Percentiles rank a stretch among this genome's conserved stretches.
phyloP scores from a whole-genome alignment of 2,329 filamentous ascomycete genomes.

The Karstenula rhodostoma region DNA sequence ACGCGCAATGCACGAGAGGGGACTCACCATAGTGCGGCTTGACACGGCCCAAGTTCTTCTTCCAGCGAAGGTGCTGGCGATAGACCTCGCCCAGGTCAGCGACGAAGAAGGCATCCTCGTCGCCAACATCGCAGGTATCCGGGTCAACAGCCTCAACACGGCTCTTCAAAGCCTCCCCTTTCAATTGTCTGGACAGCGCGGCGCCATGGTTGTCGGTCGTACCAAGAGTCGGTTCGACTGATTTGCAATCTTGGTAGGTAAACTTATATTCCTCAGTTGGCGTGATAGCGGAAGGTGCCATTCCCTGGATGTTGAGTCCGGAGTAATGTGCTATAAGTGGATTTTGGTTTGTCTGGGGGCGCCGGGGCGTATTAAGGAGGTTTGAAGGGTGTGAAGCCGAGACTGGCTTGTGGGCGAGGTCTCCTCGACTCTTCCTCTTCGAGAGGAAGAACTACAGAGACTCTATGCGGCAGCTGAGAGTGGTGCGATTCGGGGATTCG shows the following conservation, averaged over 20 bases:
- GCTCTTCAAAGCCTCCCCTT: slow-evolving; percentile 85
- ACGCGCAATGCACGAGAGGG: background rate
- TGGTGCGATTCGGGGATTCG: slow-evolving; percentile 65
- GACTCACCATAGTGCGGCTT: slow-evolving; percentile 92
- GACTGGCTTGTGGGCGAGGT: slow-evolving; percentile 85
- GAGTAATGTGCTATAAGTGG: slow-evolving; percentile 25
- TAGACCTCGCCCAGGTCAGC: slow-evolving; percentile 98
- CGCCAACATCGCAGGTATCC: slow-evolving; percentile 87
- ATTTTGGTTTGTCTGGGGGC: slow-evolving; percentile 29
- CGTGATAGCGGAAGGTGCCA: slow-evolving; percentile 74
- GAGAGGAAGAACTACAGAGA: slow-evolving; percentile 98
- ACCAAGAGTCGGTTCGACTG: slow-evolving; percentile 39
- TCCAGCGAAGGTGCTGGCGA: slow-evolving; percentile 98
- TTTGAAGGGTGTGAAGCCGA: slow-evolving; percentile 92
- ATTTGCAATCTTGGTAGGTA: slow-evolving; percentile 49
- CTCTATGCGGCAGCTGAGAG: slow-evolving; percentile 99
- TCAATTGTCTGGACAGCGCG: slow-evolving; percentile 75
- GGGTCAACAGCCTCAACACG: slow-evolving; percentile 85
- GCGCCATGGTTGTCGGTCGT: slow-evolving; percentile 58
- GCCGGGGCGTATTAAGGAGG: slow-evolving; percentile 80
- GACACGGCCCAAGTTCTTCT: slow-evolving; percentile 88
- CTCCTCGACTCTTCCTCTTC: slow-evolving; percentile 99
- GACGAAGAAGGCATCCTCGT: slow-evolving; percentile 98
- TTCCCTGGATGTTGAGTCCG: slow-evolving; percentile 60
- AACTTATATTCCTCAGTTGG: slow-evolving; percentile 53